phyloP scores from a whole-genome alignment of 1,284 basidiomycete species.

The Malassezia equina region DNA sequence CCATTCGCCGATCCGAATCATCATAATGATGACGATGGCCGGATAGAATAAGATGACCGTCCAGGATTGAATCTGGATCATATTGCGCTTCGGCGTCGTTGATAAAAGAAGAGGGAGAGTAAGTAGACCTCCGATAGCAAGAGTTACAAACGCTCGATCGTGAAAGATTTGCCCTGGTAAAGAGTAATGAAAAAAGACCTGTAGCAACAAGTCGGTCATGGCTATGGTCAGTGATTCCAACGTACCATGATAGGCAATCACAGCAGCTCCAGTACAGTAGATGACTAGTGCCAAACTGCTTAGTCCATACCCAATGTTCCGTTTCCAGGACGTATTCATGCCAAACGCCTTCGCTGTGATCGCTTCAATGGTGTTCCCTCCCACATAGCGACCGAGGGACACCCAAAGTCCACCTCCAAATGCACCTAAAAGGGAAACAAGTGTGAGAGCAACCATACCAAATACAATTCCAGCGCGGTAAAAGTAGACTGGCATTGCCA shows the following conservation, averaged over 20 bases:
- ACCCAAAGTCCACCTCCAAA: slow-evolving; percentile 45
- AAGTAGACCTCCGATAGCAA: slow-evolving; percentile 34
- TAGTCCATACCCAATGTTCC: slow-evolving; percentile 27
- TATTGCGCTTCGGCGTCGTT: slow-evolving; percentile 39
- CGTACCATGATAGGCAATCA: slow-evolving; percentile 39
- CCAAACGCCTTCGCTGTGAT: slow-evolving; percentile 40
- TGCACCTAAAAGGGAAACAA: slow-evolving; percentile 32
- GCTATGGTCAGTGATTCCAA: slow-evolving; percentile 12
- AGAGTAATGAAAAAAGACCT: slow-evolving; percentile 41
- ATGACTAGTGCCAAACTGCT: slow-evolving; percentile 28
- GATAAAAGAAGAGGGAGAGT: slow-evolving; percentile 38
- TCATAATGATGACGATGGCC: slow-evolving; percentile 24
- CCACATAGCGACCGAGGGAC: slow-evolving; percentile 41
- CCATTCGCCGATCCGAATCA: slow-evolving; percentile 25
- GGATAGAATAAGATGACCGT: slow-evolving; percentile 34
- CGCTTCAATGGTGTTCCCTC: slow-evolving; percentile 35
- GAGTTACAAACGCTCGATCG: slow-evolving; percentile 37
- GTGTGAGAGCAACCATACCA: slow-evolving; percentile 26
- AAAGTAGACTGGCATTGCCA: slow-evolving; percentile 44
- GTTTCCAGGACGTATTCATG: slow-evolving; percentile 39
- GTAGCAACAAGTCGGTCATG: slow-evolving; percentile 38
- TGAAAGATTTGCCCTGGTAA: slow-evolving; percentile 32
- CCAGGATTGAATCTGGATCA: slow-evolving; percentile 40
- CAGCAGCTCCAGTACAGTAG: slow-evolving; percentile 41
- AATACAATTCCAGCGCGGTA: slow-evolving; percentile 25